Conservation (phyloP, 345 rosid genomes). For the Streptanthus diversifolius region DNA sequence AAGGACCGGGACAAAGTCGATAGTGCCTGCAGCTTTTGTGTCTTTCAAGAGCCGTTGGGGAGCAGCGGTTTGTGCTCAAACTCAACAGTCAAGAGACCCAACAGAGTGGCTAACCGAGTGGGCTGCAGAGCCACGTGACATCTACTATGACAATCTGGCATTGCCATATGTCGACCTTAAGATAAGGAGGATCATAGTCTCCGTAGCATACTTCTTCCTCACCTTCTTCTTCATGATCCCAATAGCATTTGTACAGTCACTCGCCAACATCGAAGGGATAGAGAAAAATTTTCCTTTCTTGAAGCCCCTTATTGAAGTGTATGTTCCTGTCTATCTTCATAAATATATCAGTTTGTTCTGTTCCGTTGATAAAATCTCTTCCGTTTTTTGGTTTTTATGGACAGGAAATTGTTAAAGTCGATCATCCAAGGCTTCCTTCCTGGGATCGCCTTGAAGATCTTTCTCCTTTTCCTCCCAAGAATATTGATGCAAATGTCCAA, state of each 20-base stretch:
- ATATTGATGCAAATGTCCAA: constrained; percentile 94
- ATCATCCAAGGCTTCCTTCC: constrained; percentile 96
- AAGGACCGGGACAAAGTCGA: constrained; percentile 44
- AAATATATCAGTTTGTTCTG: not conserved
- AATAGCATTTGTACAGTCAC: constrained; percentile 84
- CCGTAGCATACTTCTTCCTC: constrained; percentile 76
- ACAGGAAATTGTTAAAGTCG: constrained; percentile 71
- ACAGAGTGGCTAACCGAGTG: constrained; percentile 88
- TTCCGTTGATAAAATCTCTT: not conserved
- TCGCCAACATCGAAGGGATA: constrained; percentile 89
- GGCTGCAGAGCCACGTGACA: constrained; percentile 93
- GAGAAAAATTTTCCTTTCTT: constrained; percentile 87
- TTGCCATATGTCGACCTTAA: constrained; percentile 81
- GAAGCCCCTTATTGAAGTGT: constrained; percentile 75
- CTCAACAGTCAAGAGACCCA: constrained; percentile 87
- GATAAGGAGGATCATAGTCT: constrained; percentile 63
- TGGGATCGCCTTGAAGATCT: constrained; percentile 87
- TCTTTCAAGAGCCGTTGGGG: constrained; percentile 91
- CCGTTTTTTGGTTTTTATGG: not conserved
- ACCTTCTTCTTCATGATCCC: constrained; percentile 98
- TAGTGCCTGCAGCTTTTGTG: constrained; percentile 85
- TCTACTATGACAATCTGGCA: constrained; percentile 81
- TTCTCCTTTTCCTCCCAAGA: constrained; percentile 79
- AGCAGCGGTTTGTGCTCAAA: constrained; percentile 93
- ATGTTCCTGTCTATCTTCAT: constrained; percentile 12